Conservation (phyloP, 352 stramenopile genomes). For the Pythium phragmitis region DNA sequence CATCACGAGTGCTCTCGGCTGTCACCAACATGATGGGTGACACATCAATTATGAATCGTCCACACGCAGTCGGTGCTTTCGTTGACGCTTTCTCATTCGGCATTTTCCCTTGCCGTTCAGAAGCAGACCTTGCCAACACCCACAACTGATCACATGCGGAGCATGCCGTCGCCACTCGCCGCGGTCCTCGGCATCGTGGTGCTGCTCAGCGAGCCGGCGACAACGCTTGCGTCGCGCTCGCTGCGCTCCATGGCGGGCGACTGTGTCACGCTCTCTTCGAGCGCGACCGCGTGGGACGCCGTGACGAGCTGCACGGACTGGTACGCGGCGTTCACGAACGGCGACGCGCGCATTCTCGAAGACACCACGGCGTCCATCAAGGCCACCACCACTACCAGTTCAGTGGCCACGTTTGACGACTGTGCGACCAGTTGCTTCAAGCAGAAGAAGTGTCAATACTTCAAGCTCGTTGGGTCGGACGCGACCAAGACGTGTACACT, state of each 20-base stretch:
- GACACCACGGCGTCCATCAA: slow-evolving; percentile 25
- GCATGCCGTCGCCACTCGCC: background rate
- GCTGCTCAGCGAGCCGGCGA: background rate
- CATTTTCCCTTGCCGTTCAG: no score
- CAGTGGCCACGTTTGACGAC: slow-evolving; percentile 24
- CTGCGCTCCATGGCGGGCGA: slow-evolving; percentile 17
- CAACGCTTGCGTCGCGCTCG: slow-evolving; percentile 2
- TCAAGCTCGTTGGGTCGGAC: slow-evolving; percentile 22
- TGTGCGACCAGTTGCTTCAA: slow-evolving; percentile 33
- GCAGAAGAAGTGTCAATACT: slow-evolving; percentile 36
- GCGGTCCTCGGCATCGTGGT: background rate
- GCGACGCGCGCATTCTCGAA: slow-evolving; percentile 25
- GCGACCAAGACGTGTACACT: slow-evolving; percentile 30
- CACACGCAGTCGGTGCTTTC: no score
- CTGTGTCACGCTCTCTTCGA: slow-evolving; percentile 20
- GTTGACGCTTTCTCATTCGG: no score
- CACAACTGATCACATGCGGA: background rate
- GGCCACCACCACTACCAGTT: slow-evolving; percentile 8
- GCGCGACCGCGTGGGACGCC: slow-evolving; percentile 29
- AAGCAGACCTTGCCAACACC: no score
- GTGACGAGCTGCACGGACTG: slow-evolving; percentile 30
- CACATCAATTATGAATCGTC: no score
- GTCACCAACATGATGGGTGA: no score
- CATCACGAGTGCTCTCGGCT: no score
- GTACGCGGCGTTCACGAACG: slow-evolving; percentile 34